A percentile compares a stretch with the other conserved stretches of the same genome.
Conservation (phyloP, 495 filamentous ascomycete species). For the Penicillium simplicissimum region DNA sequence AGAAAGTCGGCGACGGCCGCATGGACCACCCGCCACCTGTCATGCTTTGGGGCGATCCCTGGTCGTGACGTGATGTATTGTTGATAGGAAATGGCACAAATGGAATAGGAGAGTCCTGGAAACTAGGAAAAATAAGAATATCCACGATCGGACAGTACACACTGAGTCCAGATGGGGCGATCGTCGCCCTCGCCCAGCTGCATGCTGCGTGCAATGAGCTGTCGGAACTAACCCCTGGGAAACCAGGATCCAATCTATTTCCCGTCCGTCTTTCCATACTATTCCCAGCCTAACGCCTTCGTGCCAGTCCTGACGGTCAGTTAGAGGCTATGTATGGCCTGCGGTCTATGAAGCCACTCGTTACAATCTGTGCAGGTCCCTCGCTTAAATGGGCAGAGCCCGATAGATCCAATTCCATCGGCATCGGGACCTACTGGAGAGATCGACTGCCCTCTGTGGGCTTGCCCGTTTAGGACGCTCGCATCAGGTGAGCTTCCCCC, state of each 20-base stretch:
- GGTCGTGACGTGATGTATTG: conserved; percentile 17
- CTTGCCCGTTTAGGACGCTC: conserved; percentile 24
- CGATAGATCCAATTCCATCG: conserved; percentile 9
- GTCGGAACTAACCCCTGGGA: conserved; percentile 15
- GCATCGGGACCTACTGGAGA: conserved; percentile 24
- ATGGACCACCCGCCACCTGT: conserved; percentile 36
- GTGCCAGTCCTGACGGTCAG: background rate
- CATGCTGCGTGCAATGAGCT: conserved; percentile 25
- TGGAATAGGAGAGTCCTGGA: too few relatives aligned
- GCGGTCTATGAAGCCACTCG: background rate
- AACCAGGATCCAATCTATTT: conserved; percentile 23
- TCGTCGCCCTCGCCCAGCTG: conserved; percentile 17
- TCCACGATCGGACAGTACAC: background rate
- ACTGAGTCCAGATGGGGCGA: background rate
- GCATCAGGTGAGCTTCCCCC: conserved; percentile 20
- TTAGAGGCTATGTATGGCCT: background rate
- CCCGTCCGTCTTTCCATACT: conserved; percentile 20
- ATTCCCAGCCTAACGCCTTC: conserved; percentile 16
- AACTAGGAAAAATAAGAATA: background rate
- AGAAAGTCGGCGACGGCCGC: conserved; percentile 10
- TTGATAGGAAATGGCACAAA: background rate
- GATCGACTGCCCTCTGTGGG: conserved; percentile 26
- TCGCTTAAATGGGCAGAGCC: background rate
- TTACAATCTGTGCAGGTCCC: background rate
- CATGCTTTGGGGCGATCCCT: conserved; percentile 22